Conservation (phyloP, 2,329 filamentous ascomycete species). For the Botrytis sinoallii region DNA sequence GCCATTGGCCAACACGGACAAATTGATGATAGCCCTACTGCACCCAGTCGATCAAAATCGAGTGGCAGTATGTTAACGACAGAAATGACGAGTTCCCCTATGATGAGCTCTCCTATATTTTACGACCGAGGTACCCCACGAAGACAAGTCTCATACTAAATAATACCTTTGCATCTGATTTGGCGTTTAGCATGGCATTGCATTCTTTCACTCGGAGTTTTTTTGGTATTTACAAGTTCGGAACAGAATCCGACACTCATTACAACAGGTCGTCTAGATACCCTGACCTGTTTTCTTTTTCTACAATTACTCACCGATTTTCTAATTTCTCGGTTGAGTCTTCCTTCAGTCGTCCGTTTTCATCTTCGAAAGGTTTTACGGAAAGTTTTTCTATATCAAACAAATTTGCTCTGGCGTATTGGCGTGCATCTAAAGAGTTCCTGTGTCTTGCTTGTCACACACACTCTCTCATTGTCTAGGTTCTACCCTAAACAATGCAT, state of each 20-base stretch:
- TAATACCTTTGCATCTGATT: slow-evolving; percentile 29
- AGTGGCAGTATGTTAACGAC: slow-evolving; percentile 38
- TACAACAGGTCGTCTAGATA: slow-evolving; percentile 18
- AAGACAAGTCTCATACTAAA: slow-evolving; percentile 63
- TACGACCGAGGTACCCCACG: slow-evolving; percentile 54
- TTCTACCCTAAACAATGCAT: slow-evolving; percentile 25
- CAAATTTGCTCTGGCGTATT: slow-evolving; percentile 32
- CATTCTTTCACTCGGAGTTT: slow-evolving; percentile 17
- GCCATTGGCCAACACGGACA: slow-evolving; percentile 77
- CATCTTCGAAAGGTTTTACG: slow-evolving; percentile 16
- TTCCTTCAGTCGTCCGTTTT: slow-evolving; percentile 13
- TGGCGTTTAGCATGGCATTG: slow-evolving; percentile 28
- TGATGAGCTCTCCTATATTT: slow-evolving; percentile 41
- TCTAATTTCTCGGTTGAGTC: slow-evolving; percentile 9
- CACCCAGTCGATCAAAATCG: slow-evolving; percentile 33
- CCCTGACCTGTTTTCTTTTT: slow-evolving; percentile 19
- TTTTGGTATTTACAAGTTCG: slow-evolving; percentile 11
- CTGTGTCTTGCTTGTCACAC: not conserved
- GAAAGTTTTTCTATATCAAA: slow-evolving; percentile 26
- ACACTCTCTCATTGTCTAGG: not conserved
- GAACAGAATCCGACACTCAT: slow-evolving; percentile 14
- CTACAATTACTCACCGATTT: slow-evolving; percentile 8
- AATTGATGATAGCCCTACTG: slow-evolving; percentile 59
- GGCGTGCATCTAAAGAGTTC: slow-evolving; percentile 28
- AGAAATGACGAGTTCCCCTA: slow-evolving; percentile 27